Base-by-base conservation (phyloP, 108 stramenopile species). In the Pseudonitzschia multistriata region DNA sequence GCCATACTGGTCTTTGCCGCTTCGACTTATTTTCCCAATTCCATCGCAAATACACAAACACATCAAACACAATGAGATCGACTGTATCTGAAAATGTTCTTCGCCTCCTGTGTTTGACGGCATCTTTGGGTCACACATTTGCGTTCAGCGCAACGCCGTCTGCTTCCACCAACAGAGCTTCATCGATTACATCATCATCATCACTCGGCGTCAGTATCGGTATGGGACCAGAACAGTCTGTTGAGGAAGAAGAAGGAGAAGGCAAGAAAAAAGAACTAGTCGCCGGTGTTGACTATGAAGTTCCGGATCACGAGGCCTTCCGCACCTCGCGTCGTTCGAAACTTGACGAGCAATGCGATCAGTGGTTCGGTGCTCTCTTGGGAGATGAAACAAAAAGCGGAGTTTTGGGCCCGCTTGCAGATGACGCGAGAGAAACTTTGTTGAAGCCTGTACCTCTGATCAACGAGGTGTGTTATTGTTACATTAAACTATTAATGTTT, bases 291-390 rank as follows among this genome's bases (percentile, higher is more conserved):
- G 83, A 79, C 48, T 85, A 81, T 55, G 80, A 79, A 68, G 63
- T 85, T 68, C 82, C 83, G 22, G 88, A 94, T 65, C 87, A 90
- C 66, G 93, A 94, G 47, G 71, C 79, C n/a, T 90, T 76, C 69
- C 85, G 93, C 14, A 67, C 66, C 14, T 69, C 72, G 2, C 90
- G 90, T 19, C 80, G 90, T 53, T 79, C 83, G 30, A 80, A 79
- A 28, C 49, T 87, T 5, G 93, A 94, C 66, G 68, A 74, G 57
- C 64, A 70, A 11, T 89, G 88, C 27, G 93, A 94, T 67, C 79
- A 71, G 2, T 94, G 93, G 93, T 94, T 84, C 67, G 84, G 66
- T 10, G 64, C 70, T 40, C 50, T 91, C 2, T 61, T 84, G 61
- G 70, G 66, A 24, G 35, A 31, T 22, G 77, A 71, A 29, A 40